Evolutionary conservation across 2,329 filamentous ascomycete genomes (phyloP).

Genomic region (Zalaria sp.): DNA sequence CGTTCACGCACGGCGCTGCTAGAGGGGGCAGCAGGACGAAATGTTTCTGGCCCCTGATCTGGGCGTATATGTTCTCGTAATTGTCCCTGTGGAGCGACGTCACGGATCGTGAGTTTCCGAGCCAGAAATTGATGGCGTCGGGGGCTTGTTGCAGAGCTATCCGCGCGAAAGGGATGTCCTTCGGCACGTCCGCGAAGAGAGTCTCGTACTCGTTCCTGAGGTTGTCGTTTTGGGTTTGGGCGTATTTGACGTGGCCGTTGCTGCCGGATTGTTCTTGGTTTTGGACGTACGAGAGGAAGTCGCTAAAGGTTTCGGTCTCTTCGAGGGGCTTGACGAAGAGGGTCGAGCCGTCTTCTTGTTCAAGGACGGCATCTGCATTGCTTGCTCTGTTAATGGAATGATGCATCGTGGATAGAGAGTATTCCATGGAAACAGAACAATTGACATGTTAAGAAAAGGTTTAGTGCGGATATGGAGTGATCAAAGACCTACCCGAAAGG

Average conservation of each 20-base stretch:
- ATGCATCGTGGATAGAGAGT: not conserved
- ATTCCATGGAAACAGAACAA: not conserved
- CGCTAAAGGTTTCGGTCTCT: slow-evolving; percentile 44
- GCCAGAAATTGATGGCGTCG: slow-evolving; percentile 73
- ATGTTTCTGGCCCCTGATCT: slow-evolving; percentile 57
- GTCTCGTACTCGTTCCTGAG: slow-evolving; percentile 55
- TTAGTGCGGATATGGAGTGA: not conserved
- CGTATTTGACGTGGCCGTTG: slow-evolving; percentile 43
- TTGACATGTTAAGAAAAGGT: not conserved
- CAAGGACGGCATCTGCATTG: slow-evolving; percentile 47
- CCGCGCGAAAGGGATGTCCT: slow-evolving; percentile 55
- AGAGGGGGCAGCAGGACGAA: slow-evolving; percentile 63
- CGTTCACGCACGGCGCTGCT: slow-evolving; percentile 55
- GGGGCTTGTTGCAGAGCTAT: slow-evolving; percentile 52
- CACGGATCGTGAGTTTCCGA: slow-evolving; percentile 55
- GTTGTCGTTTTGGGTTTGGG: slow-evolving; percentile 70
- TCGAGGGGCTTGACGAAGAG: slow-evolving; percentile 61
- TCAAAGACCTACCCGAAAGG: slow-evolving; percentile 43
- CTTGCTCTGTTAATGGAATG: slow-evolving; percentile 20
- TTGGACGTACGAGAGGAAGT: slow-evolving; percentile 49
- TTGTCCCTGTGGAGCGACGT: slow-evolving; percentile 71
- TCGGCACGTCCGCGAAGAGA: slow-evolving; percentile 49
- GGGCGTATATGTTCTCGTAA: slow-evolving; percentile 76
- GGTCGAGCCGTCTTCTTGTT: slow-evolving; percentile 38
- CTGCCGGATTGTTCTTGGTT: slow-evolving; percentile 37